Evolutionary conservation across 306 rosid genomes (phyloP).

Genomic region (Dalbergia oliveri): DNA sequence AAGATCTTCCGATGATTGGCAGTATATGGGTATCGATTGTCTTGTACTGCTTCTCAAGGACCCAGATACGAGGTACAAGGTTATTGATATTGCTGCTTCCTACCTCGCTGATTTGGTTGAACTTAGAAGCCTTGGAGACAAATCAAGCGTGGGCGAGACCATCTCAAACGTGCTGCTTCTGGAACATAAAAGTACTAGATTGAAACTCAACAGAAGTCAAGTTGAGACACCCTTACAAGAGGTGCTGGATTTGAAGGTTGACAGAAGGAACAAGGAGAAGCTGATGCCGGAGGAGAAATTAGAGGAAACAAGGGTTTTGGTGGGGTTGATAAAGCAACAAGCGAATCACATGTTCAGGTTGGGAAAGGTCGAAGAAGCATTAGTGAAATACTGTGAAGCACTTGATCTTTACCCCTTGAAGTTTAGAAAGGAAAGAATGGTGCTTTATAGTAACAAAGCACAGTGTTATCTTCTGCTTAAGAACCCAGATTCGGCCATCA

Average conservation of each 20-base stretch:
- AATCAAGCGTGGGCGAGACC: constrained; percentile 62
- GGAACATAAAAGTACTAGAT: constrained; percentile 34
- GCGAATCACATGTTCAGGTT: constrained; percentile 58
- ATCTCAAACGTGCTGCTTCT: constrained; percentile 59
- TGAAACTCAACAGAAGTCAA: constrained; percentile 18
- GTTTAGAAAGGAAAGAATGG: constrained; percentile 66
- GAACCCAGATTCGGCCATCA: constrained; percentile 60
- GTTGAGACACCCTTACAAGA: constrained; percentile 42
- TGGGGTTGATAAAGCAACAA: constrained; percentile 57
- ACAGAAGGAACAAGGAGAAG: constrained; percentile 53
- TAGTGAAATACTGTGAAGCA: constrained; percentile 63
- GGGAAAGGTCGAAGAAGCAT: constrained; percentile 68
- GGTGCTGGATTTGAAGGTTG: constrained; percentile 52
- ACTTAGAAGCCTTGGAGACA: constrained; percentile 64
- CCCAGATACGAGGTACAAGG: constrained; percentile 66
- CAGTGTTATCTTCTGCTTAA: constrained; percentile 65
- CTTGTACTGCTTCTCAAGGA: constrained; percentile 81
- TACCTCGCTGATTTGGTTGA: constrained; percentile 72
- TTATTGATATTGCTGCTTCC: constrained; percentile 52
- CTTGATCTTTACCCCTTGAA: constrained; percentile 61
- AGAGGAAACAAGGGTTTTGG: constrained; percentile 56
- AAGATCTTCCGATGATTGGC: constrained; percentile 93
- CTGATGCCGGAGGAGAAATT: constrained; percentile 42
- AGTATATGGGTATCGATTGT: constrained; percentile 81
- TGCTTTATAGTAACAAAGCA: constrained; percentile 69